These are phyloP conservation scores for Coemansia sp. DNA, from an alignment of 192 early-diverging fungal species.

Conservation along the genomic window DNA sequence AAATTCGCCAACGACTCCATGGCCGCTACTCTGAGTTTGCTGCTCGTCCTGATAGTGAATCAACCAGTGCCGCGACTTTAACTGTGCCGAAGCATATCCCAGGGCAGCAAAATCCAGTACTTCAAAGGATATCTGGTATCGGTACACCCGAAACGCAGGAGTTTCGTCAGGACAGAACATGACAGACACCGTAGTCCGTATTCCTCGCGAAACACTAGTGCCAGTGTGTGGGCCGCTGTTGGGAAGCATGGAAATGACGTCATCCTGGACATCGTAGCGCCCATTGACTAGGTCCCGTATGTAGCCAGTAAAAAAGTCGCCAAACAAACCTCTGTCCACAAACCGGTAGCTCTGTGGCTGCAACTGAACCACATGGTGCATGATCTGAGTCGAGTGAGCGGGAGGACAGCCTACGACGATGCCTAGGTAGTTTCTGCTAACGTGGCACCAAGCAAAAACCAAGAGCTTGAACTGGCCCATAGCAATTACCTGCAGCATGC, in stretches of 20 bases:
- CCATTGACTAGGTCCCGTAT: slow-evolving; percentile 26
- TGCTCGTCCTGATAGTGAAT: slow-evolving; percentile 22
- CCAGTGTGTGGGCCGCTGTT: slow-evolving; percentile 32
- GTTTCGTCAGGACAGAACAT: slow-evolving; percentile 50
- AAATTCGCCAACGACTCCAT: slow-evolving; percentile 40
- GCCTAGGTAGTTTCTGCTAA: slow-evolving; percentile 41
- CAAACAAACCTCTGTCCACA: slow-evolving; percentile 42
- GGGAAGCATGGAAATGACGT: slow-evolving; percentile 38
- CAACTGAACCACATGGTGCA: slow-evolving; percentile 48
- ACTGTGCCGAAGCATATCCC: slow-evolving; percentile 22
- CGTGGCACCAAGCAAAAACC: slow-evolving; percentile 43
- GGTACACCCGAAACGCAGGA: slow-evolving; percentile 25
- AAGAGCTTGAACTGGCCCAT: slow-evolving; percentile 31
- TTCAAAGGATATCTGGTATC: slow-evolving; percentile 46
- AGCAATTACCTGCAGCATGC: slow-evolving; percentile 42
- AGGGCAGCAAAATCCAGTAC: slow-evolving; percentile 17
- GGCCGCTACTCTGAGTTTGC: slow-evolving; percentile 12
- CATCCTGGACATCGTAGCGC: slow-evolving; percentile 19
- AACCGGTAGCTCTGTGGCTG: slow-evolving; percentile 38
- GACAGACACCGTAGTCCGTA: slow-evolving; percentile 35
- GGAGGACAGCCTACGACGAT: slow-evolving; percentile 32
- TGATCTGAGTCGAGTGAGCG: neutral
- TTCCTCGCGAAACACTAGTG: slow-evolving; percentile 25
- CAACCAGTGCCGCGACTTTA: slow-evolving; percentile 37
- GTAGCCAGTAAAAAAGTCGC: slow-evolving; percentile 33